Evolutionary conservation across 129 eudicot species (phyloP), one percentile per base, ranked within the genome.

Genomic region (Scalesia atractyloides): DNA sequence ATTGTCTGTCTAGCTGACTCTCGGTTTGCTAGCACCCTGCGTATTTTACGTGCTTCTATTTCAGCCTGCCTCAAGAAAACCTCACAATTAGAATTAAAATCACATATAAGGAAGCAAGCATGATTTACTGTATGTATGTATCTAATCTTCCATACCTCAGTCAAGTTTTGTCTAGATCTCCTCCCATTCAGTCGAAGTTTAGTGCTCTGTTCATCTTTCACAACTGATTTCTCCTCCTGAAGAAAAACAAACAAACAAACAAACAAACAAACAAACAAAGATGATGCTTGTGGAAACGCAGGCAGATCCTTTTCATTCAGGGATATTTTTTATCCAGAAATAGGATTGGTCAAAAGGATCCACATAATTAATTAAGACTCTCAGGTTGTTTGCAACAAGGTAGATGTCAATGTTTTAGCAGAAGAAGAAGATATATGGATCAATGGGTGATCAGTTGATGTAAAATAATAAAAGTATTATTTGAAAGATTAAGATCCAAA

Each of bases 1-100:
- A 86, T 89, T 2, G 96, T 85, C 78, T 87, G 91, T 80, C 94
- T 83, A 46, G 98, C 96, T 0, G 98, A 89, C 66, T 92, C 98
- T 82, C 94, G 84, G 57, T 92, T 92, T 0, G 98, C 98, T 47
- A 92, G 77, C 44, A 92, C 76, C 65, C 96, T 83, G 7, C 89
- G 98, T 30, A 85, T 47, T 79, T 82, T 89, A 64, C 88, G 86
- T 66, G 76, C 87, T 72, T 89, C 94, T 76, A 85, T 89, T 79
- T 86, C 89, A 15, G 84, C 86, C 93, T 86, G 68, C 44, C 15
- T 9, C 9, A 63, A n/a, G 34, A 44, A 66, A 39, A 7, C 43
- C 5, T 37, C 43, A 37, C 24, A 7, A 57, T 57, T 7, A 36
- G 58, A 5, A 68, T 4, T 34, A 13, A 19, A 41, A 24, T 2